Base-by-base conservation (phyloP, 805 yeast species). In the Candida anglica region DNA sequence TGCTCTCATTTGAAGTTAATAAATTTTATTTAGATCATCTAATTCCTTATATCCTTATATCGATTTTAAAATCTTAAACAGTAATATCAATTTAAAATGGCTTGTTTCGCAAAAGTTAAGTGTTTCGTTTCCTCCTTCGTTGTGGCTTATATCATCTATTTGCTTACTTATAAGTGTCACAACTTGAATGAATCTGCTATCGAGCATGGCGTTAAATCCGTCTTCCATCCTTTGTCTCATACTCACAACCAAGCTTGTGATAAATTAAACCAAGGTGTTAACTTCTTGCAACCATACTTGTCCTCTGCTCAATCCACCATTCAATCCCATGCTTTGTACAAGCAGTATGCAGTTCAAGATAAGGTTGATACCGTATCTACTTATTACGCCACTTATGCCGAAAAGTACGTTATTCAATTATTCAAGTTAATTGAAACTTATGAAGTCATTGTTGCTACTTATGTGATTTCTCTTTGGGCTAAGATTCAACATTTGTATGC, bases 101-200 rank as follows among this genome's bases (percentile, higher is more conserved):
- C 37, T 24, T 19, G 26, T 35, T 39, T 46, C 27, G 43, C 47
- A 30, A 46, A 46, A 28, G 31, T 48, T 40, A 55, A 41, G 47
- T 39, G 34, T 31, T 42, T 48, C 32, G 23, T 56, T 25, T 36
- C 52, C 30, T 40, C 58, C 20, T 40, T 56, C 32, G 15, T 30
- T 10, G 34, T 60, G 28, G 47, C 56, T 19, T 67, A 67, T 46
- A 42, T 57, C 21, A 40, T 56, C 25, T 67, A 67, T 53, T 61
- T 67, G 41, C 52, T 49, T 44, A 47, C 56, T 21, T 66, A 63
- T 53, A 66, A 66, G 48, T 67, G 73, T 47, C 53, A 48, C 29
- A 39, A 52, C 21, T 48, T 57, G 41, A 42, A 53, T 28, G 57
- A 54, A 44, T 30, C 54, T 9, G 42, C 54, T 5, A 52, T 63